Base-by-base conservation (phyloP, 345 rosid genomes). In the Clausena lansium region DNA sequence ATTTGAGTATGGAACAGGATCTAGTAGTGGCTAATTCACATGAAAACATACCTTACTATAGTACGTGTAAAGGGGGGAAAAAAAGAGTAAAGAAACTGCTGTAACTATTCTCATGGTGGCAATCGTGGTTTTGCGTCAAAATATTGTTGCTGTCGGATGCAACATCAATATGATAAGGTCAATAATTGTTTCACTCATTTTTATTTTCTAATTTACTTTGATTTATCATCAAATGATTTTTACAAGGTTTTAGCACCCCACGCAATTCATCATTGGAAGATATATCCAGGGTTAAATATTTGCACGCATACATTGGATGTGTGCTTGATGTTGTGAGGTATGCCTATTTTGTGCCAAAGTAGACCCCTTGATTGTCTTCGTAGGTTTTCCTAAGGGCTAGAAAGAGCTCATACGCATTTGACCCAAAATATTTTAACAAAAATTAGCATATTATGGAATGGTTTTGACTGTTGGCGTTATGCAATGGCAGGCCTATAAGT, bases 261-360 rank as follows among this genome's bases (percentile, higher is more conserved):
- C 83, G 50, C 5, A 82, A 67, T 72, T 80, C 88, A n/a, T 33
- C 62, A 11, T 57, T 89, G 68, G 78, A 87, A 70, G 92, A 87
- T 68, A 68, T 80, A 36, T 5, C 68, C 64, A 86, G 90, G 78
- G 76, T 82, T 61, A 67, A 82, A 69, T 83, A 57, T 74, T 67
- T 89, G 22, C 47, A 74, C 64, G 78, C 66, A 38, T 83, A 83
- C 36, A 80, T 85, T 27, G 90, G 92, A 64, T 67, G 78, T 27
- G 27, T 83, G 77, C 85, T 85, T 62, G 85, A 85, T 45, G 82
- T 87, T 30, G 59, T 85, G 38, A 85, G 84, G 91, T 85, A 78
- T 75, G 52, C 25, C 19, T 54, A 27, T 50, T 14, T 41, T 68
- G 25, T 27, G 64, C 45, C 7, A 57, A 24, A 30, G n/a, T 20